Percentiles rank a stretch among this genome's conserved stretches.
These are phyloP conservation scores for Aegle marmelos DNA, from an alignment of 345 rosid species.

Conservation along the genomic window DNA sequence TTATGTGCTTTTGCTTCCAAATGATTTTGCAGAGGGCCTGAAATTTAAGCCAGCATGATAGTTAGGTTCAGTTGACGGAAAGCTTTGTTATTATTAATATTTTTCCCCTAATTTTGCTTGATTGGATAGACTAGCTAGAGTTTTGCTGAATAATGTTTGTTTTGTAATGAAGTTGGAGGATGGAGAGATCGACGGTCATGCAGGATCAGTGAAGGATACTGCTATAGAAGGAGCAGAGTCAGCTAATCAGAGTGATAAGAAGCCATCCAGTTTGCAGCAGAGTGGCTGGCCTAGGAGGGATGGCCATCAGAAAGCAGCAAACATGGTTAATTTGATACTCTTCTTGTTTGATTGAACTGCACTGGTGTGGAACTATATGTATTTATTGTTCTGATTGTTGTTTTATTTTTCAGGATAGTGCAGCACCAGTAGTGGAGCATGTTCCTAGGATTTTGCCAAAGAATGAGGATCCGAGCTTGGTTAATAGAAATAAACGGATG, in stretches of 20 bases:
- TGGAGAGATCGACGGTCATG: conserved; percentile 58
- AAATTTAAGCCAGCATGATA: not conserved
- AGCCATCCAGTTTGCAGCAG: conserved; percentile 34
- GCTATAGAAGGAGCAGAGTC: conserved; percentile 31
- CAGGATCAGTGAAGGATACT: conserved; percentile 19
- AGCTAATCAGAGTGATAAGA: conserved; percentile 33
- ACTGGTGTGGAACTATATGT: conserved; percentile 4
- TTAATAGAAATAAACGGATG: conserved; percentile 93
- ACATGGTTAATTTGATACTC: conserved; percentile 35
- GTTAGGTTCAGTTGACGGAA: not conserved
- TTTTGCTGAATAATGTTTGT: not conserved
- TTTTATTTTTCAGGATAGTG: conserved; percentile 46
- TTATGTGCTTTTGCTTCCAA: not conserved
- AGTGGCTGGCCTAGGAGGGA: conserved; percentile 61
- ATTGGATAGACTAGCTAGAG: no score
- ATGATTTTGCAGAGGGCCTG: not conserved
- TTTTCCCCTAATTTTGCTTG: not conserved
- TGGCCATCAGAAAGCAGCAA: conserved; percentile 41
- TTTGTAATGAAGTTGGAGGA: conserved; percentile 57
- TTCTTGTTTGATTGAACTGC: not conserved
- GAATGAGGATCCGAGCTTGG: conserved; percentile 90
- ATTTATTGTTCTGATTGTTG: not conserved
- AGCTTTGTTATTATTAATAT: not conserved
- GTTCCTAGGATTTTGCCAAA: conserved; percentile 84
- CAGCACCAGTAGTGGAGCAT: conserved; percentile 50